Evolutionary conservation across 2,329 filamentous ascomycete species (phyloP), one percentile per base, ranked within the genome.

Genomic region (Diaporthe eres): DNA sequence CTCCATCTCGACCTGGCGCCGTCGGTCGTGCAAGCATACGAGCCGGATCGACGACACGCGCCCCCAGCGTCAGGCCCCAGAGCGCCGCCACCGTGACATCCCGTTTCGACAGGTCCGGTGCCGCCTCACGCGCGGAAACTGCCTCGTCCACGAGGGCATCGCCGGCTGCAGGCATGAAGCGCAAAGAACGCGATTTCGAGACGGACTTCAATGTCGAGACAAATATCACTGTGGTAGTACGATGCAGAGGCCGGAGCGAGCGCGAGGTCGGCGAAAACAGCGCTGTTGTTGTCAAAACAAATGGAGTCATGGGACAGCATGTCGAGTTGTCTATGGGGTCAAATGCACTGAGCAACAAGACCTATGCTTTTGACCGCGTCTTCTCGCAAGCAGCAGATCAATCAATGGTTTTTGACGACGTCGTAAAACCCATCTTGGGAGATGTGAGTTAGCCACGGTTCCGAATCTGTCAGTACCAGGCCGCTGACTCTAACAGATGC

Each of bases 181-280:
- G 96, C 81, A 98, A 98, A 84, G 94, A 97, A 80, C 91, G 94
- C 81, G 94, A 97, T 51, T 96, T 93, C 81, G 96, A 94, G 44
- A 84, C 88, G 4, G 89, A 91, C 61, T 85, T 85, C 74, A 90
- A 90, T 71, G 93, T 96, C 80, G 95, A 98, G 84, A 98, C 96
- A 10, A 99, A 98, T 83, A 99, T 99, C 85, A 97, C 97, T 83
- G 97, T 99, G 63, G 96, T 98, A 47, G 97, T 99, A 75, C 91
- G 97, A 78, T 99, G 96, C 86, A 91, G 97, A 79, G 97, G 96
- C 7, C 93, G 97, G 78, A 98, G 94, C 82, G 94, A 98, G 80
- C 93, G 96, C 79, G 97, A 99, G 86, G 92, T 98, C 72, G 91
- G 92, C 80, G 97, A 99, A 84, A 99, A 98, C 85, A 98, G 95